Percentiles rank a stretch among this genome's conserved stretches.
Evolutionary conservation across 2,329 filamentous ascomycete genomes (phyloP).

Genomic region (Botryotinia globosa): DNA sequence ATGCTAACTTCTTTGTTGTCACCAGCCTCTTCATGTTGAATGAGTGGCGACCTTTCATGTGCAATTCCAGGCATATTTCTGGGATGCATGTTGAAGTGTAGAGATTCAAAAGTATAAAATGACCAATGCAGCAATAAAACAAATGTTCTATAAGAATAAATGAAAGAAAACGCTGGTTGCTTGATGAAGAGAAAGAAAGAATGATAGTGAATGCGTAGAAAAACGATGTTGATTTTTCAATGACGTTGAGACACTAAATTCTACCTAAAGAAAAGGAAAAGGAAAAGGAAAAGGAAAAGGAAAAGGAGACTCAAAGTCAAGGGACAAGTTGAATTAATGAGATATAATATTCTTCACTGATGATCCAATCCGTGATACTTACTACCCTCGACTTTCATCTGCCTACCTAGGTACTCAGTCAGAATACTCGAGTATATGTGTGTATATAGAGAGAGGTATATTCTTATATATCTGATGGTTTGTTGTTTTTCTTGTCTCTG

Average conservation of each 20-base stretch:
- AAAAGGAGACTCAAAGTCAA: background rate
- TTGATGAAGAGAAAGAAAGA: background rate
- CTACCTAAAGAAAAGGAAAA: too few species aligned
- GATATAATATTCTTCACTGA: too few species aligned
- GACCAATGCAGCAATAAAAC: background rate
- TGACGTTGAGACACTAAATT: background rate
- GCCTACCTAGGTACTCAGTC: background rate
- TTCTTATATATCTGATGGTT: background rate
- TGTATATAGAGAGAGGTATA: too few species aligned
- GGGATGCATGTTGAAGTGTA: background rate
- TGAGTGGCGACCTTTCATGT: constrained; percentile 26
- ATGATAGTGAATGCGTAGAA: background rate
- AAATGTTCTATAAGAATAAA: background rate
- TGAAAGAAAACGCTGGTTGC: background rate
- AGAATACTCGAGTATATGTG: too few species aligned
- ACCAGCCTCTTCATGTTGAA: constrained; percentile 23
- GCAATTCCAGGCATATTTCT: background rate
- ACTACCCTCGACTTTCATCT: background rate
- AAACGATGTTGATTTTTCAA: background rate
- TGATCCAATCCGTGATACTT: background rate
- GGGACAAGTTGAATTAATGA: too few species aligned
- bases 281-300: background rate
- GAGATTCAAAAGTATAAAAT: background rate
- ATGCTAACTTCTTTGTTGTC: constrained; percentile 3
- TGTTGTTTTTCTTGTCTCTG: background rate